Conservation (phyloP, 768 basidiomycete genomes). For the Auricularia sp. region DNA sequence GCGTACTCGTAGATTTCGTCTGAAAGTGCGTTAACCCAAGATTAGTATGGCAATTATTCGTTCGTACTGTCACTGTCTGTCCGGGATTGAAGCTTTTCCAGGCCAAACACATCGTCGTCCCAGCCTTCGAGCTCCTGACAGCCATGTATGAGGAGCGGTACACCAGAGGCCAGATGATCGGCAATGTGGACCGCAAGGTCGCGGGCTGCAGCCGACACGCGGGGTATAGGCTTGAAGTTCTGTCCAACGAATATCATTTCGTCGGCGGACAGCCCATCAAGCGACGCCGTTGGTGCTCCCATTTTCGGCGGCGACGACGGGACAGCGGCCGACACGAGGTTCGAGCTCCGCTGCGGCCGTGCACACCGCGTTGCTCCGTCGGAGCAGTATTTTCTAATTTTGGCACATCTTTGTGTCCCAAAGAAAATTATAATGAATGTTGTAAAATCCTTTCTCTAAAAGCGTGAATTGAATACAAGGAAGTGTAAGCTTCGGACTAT, state of each 20-base stretch:
- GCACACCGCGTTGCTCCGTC: not conserved
- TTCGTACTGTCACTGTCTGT: not conserved
- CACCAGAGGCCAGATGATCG: slow-evolving; percentile 38
- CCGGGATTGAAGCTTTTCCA: slow-evolving; percentile 38
- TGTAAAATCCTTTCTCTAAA: not conserved
- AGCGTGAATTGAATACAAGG: not conserved
- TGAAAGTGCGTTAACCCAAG: not conserved
- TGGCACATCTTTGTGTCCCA: not conserved
- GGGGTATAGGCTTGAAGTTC: slow-evolving; percentile 34
- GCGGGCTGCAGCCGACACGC: slow-evolving; percentile 25
- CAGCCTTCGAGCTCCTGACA: slow-evolving; percentile 47
- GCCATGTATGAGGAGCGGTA: slow-evolving; percentile 54
- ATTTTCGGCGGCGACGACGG: not conserved
- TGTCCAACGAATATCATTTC: slow-evolving; percentile 26
- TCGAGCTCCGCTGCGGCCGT: not conserved
- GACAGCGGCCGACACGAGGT: not conserved
- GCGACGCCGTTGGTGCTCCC: not conserved
- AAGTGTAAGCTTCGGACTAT: not conserved
- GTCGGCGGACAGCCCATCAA: slow-evolving; percentile 18
- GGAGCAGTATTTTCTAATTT: not conserved
- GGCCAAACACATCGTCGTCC: slow-evolving; percentile 42
- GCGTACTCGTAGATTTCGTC: not conserved
- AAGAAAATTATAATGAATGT: not conserved
- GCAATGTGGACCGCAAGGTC: slow-evolving; percentile 28
- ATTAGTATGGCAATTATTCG: no score